Base-by-base conservation (phyloP, 768 basidiomycete species). In the Boletus subparvulus region DNA sequence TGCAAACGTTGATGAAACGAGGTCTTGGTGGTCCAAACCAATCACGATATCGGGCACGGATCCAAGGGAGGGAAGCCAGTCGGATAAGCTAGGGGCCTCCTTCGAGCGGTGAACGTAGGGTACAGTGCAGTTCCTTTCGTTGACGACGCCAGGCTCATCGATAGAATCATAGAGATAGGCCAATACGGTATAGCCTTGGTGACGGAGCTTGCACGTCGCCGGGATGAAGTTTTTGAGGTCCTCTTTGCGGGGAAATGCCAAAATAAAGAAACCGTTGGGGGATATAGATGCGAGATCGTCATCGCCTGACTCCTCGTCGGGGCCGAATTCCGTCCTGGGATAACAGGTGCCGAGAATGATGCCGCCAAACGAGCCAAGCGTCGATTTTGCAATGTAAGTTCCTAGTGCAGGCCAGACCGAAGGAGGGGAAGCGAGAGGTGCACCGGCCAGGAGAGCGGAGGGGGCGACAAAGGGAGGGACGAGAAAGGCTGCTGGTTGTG, bases 401-500 rank as follows among this genome's bases (percentile, higher is more conserved):
- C 68, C 60, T 45, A 68, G 40, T 24, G 50, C 40, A 33, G 68
- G 14, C 71, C 70, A 70, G 62, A 70, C 45, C 66, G 64, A 19
- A 50, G 59, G 39, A 17, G 56, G 42, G 24, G 60, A 52, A 17
- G 60, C 28, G 43, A 62, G 59, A 11, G 65, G 65, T 12, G 73
- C 43, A 3, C 32, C 16, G 7, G 53, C 56, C 16, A 77, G 52
- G 26, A 72, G 64, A 35, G 24, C 41, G 1, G 62, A 47, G 11
- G 80, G 80, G 32, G 81, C 60, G 7, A 85, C 72, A 58, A 89
- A 83, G 3, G 88, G 88, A 16, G 88, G 88, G 3, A 82, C 64
- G 3, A 90, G 72, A 66, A 80, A 83, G 4, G 73, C 66, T 3
- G 81, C 83, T 26, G 76, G 66, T 32, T 74, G 75, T 21, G 72